A percentile compares a stretch with the other conserved stretches of the same genome.
phyloP scores from a whole-genome alignment of 2,329 filamentous ascomycete species.

The Mycosphaerella sp. region DNA sequence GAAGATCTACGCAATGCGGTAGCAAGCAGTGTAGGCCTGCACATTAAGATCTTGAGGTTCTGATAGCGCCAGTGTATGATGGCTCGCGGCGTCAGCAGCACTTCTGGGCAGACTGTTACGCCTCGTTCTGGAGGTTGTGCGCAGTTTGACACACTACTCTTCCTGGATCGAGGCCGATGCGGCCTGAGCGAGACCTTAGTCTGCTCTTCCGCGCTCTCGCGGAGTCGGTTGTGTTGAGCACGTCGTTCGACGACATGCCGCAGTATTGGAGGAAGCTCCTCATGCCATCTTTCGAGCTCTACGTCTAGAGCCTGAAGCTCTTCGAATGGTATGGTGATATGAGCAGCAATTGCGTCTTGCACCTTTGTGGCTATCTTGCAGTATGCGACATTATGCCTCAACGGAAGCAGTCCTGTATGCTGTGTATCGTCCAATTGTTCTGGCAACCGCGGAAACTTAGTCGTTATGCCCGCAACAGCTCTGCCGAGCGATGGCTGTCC shows the following conservation, averaged over 20 bases:
- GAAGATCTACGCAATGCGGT: constrained; percentile 52
- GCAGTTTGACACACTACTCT: constrained; percentile 42
- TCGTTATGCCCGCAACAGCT: constrained; percentile 62
- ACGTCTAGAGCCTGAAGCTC: constrained; percentile 62
- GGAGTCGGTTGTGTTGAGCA: constrained; percentile 5
- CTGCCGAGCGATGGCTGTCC: constrained; percentile 64
- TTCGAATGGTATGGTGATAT: constrained; percentile 59
- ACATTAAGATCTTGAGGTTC: constrained; percentile 69
- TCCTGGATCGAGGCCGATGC: constrained; percentile 13
- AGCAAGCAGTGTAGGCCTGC: constrained; percentile 64
- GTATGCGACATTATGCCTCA: constrained; percentile 72
- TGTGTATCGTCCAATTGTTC: constrained; percentile 34
- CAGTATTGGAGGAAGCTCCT: constrained; percentile 54
- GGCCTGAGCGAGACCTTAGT: constrained; percentile 12
- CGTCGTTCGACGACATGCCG: constrained; percentile 17
- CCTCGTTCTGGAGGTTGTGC: constrained; percentile 55
- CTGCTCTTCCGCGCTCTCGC: constrained; percentile 5
- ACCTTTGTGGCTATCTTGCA: constrained; percentile 73
- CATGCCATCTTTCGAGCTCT: constrained; percentile 67
- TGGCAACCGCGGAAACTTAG: constrained; percentile 51
- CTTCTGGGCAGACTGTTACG: constrained; percentile 52
- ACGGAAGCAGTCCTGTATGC: constrained; percentile 56
- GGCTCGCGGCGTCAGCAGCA: constrained; percentile 62
- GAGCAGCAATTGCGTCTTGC: constrained; percentile 66
- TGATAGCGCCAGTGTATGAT: constrained; percentile 81